Evolutionary conservation across 495 filamentous ascomycete genomes (phyloP), one percentile per base, ranked within the genome.

Genomic region (Aspergillus hancockii): DNA sequence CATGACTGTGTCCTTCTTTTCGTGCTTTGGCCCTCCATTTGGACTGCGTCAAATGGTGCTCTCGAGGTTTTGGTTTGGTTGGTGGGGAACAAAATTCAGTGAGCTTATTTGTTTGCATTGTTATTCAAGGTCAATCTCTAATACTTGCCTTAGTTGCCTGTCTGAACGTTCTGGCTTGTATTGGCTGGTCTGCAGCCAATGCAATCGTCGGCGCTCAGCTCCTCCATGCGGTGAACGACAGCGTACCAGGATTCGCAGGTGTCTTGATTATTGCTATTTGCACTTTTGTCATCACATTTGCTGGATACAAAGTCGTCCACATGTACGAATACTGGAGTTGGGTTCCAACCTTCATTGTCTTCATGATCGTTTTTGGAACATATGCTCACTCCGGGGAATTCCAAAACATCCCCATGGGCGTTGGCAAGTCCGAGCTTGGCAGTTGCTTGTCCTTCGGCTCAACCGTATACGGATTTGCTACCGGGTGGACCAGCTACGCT

Each of bases 21-120:
- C 86, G 4, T 89, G 87, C 22, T 91, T 93, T 60, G 91, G 91
- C 7, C 86, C 90, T 14, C 69, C 71, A 7, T 93, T 93, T 67
- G 91, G 90, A 9, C 74, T 95, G 54, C 85, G 90, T 45, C 91
- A 95, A 73, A 92, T 95, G 87, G 85, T 93, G 5, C 80, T 93
- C n/a, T 90, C 88, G 6, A 79, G 90, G 23, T 92, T 89, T 74
- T 95, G 79, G 77, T 93, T 92, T 65, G 90, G 90, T 41, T 91
- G 81, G 73, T 85, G 83, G 63, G 83, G 81, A 13, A 86, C 86
- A 51, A 91, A 90, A 73, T 67, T 90, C 57, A 85, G 86, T 89
- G 76, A 78, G 85, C 81, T 18, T 9, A 47, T 12, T n/a, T 23
- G 13, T 46, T 19, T 28, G 16, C 22, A 30, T 9, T 23, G 22